Evolutionary conservation across 768 basidiomycete genomes (phyloP), one percentile per base, ranked within the genome.

Genomic region (Leccinum barrowsii): DNA sequence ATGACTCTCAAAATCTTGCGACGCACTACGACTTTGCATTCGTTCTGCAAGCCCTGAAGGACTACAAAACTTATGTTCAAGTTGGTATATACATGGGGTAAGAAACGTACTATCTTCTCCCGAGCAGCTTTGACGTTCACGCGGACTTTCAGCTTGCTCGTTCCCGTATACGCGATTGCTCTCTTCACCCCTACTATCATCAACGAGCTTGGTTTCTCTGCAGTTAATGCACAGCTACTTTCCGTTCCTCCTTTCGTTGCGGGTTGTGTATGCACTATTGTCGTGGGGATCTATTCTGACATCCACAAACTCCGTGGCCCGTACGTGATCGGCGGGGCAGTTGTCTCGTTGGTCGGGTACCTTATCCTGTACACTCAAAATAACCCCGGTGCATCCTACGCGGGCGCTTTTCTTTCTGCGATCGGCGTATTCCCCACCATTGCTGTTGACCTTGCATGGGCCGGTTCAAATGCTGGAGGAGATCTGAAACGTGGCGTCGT

Each of bases 101-200:
- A 52, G 63, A 57, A 44, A 44, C 15, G 19, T 2, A 48, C 7
- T 11, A 28, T 70, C 11, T 54, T 47, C 10, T 4, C 3, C n/a
- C 7, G 3, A 13, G 8, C 21, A 22, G 5, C 2, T 48, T 48
- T 64, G 30, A 65, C 24, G 15, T 54, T 55, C 17, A 4, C n/a
- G 46, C 7, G 54, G 35, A 24, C 28, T 47, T 3, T 61, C 61
- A 80, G 77, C 26, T 60, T 80, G 5, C 72, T 83, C 48, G 59
- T 81, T 26, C 78, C 83, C 11, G 64, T 79, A 42, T 83, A 81
- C 50, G 72, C 78, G 3, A 72, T 82, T 74, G 74, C 81, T 52
- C 74, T 83, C 37, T 83, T 82, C 63, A 76, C 77, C 5, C 81
- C 82, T 1, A 81, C 81, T 5, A 80, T 82, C 62, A 78, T 82